These are phyloP conservation scores for Notholithocarpus densiflorus DNA, from an alignment of 306 rosid genomes.

Conservation along the genomic window DNA sequence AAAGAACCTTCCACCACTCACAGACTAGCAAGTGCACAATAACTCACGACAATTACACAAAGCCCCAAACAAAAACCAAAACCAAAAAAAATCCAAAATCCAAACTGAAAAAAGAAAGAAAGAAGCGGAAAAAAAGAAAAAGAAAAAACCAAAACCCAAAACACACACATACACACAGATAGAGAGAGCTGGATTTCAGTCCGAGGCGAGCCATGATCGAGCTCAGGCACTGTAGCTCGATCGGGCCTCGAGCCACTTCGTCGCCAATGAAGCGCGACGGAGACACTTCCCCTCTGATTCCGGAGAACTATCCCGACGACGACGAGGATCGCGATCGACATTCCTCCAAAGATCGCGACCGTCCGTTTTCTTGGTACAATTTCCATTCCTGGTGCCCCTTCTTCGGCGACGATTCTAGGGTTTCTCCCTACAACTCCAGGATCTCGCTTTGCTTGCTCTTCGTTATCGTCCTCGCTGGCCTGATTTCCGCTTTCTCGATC, in stretches of 20 bases:
- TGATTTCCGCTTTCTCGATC: conserved; percentile 53
- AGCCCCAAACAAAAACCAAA: not conserved
- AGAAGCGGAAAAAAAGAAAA: not conserved
- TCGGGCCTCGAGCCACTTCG: conserved; percentile 65
- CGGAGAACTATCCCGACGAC: conserved; percentile 48
- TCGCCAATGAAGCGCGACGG: conserved; percentile 91
- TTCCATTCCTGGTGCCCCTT: conserved; percentile 49
- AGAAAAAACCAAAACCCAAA: not conserved
- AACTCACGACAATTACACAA: not conserved
- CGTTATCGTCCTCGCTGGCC: conserved; percentile 41
- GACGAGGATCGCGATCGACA: conserved; percentile 68
- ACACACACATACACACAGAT: not conserved
- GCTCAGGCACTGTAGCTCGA: conserved; percentile 73
- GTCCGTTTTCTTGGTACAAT: conserved; percentile 45
- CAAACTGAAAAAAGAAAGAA: not conserved
- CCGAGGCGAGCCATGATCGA: conserved; percentile 82
- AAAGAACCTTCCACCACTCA: not conserved
- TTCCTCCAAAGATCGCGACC: conserved; percentile 76
- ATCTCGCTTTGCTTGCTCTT: conserved; percentile 51
- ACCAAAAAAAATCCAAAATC: not conserved
- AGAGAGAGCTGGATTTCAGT: conserved; percentile 30
- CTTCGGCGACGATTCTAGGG: conserved; percentile 76
- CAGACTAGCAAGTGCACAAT: not conserved
- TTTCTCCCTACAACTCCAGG: conserved; percentile 59
- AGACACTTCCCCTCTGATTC: conserved; percentile 57